These are phyloP conservation scores for Pestalotiopsis sp. DNA, from an alignment of 2,329 filamentous ascomycete species.

Conservation along the genomic window DNA sequence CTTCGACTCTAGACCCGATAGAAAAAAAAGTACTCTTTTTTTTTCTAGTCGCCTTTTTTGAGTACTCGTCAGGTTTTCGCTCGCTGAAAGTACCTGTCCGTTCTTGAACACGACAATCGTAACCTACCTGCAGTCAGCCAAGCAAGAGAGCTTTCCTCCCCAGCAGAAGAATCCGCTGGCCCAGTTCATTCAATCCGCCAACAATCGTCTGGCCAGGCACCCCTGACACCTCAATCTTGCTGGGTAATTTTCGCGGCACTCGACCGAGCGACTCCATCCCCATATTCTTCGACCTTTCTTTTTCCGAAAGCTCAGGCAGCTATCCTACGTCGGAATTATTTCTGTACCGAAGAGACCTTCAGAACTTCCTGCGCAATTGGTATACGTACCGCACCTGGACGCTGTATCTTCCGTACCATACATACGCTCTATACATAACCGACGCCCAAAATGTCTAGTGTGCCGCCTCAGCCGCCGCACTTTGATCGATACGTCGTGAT, in stretches of 20 bases:
- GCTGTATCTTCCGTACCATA: conserved; percentile 20
- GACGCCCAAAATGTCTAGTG: conserved; percentile 43
- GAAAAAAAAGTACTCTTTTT: neutral
- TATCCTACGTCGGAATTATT: conserved; percentile 8
- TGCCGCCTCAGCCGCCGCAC: conserved; percentile 62
- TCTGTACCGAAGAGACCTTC: neutral
- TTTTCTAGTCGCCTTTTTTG: neutral
- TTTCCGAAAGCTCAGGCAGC: conserved; percentile 14
- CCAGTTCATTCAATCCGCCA: conserved; percentile 5
- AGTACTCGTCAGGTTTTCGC: neutral
- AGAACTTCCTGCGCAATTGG: neutral
- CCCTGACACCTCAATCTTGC: conserved; percentile 13
- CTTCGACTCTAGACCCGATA: neutral
- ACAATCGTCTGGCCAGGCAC: conserved; percentile 6
- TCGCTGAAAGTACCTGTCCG: neutral
- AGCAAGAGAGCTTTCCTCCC: neutral
- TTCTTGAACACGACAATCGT: neutral
- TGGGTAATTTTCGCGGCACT: conserved; percentile 8
- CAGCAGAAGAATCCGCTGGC: conserved; percentile 5
- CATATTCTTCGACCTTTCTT: conserved; percentile 11
- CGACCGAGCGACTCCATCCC: conserved; percentile 9
- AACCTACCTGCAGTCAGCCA: neutral
- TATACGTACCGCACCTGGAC: conserved; percentile 2
- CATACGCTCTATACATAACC: conserved; percentile 14
- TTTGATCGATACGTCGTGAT: conserved; percentile 98